A percentile compares a stretch with the other conserved stretches of the same genome.
These are phyloP conservation scores for Suillus brevipes DNA, from an alignment of 768 basidiomycete genomes.

Conservation along the genomic window DNA sequence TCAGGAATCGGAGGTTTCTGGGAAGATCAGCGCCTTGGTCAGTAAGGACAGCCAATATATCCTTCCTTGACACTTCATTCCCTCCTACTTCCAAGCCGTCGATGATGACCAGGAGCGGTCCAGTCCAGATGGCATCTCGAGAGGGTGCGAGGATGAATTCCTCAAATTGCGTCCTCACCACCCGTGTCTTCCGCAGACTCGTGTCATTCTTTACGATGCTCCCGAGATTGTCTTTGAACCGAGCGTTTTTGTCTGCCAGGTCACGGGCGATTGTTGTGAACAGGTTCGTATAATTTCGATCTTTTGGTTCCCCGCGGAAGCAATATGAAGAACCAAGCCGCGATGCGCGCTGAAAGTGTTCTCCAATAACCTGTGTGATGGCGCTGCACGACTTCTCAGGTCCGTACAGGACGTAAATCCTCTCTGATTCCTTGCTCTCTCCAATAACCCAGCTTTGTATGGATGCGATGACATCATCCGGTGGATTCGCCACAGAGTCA, in stretches of 20 bases:
- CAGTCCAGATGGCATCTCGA: background rate
- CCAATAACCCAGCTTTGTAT: conserved; percentile 16
- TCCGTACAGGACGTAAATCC: conserved; percentile 29
- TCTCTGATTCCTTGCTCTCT: conserved; percentile 10
- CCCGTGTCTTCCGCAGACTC: background rate
- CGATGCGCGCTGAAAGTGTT: conserved; percentile 21
- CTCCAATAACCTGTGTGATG: conserved; percentile 31
- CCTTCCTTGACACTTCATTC: background rate
- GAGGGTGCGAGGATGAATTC: conserved; percentile 3
- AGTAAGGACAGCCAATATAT: background rate
- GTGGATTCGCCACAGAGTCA: background rate
- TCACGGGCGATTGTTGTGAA: conserved; percentile 35
- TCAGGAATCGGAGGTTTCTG: background rate
- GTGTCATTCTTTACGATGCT: conserved; percentile 15
- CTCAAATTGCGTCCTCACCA: background rate
- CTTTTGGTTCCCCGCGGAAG: background rate
- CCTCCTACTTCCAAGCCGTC: conserved; percentile 6
- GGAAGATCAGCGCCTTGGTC: background rate
- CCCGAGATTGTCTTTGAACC: conserved; percentile 21
- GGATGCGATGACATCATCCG: background rate
- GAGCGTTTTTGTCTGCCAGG: conserved; percentile 30
- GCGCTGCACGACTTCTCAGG: conserved; percentile 31
- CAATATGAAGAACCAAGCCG: conserved; percentile 34
- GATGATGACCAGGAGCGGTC: conserved; percentile 6
- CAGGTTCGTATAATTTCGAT: conserved; percentile 23